phyloP scores from a whole-genome alignment of 257 asterid species.

The Capsicum rhomboideum region DNA sequence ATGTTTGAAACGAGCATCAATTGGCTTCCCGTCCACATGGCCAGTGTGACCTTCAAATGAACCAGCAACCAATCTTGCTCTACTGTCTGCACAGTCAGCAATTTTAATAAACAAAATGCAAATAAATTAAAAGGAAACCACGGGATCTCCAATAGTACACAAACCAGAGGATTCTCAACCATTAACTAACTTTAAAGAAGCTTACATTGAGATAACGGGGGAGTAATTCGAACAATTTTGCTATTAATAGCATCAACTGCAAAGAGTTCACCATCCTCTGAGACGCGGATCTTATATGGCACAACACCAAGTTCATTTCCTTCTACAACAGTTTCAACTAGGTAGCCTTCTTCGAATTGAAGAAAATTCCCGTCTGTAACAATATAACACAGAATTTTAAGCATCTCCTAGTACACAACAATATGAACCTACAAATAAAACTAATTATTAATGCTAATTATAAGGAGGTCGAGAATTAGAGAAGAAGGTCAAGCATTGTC shows the following conservation, averaged over 20 bases:
- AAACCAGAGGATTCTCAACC: not conserved
- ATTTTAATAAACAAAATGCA: not conserved
- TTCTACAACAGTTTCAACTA: slow-evolving; percentile 88
- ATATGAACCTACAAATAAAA: not conserved
- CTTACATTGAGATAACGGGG: slow-evolving; percentile 90
- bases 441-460: not conserved
- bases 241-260: slow-evolving; percentile 91
- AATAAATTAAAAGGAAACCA: not conserved
- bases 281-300: slow-evolving; percentile 67
- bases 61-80: slow-evolving; percentile 96
- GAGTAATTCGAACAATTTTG: slow-evolving; percentile 77
- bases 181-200: not conserved
- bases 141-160: too few species aligned
- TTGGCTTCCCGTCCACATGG: slow-evolving; percentile 97
- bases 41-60: slow-evolving; percentile 93
- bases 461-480: too few species aligned
- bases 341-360: slow-evolving; percentile 87
- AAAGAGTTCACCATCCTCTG: slow-evolving; percentile 89
- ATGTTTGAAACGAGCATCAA: slow-evolving; percentile 82
- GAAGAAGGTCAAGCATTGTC: too few species aligned
- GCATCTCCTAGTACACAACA: not conserved
- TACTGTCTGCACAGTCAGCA: slow-evolving; percentile 48
- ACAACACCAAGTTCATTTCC: slow-evolving; percentile 88
- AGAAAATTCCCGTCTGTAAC: slow-evolving; percentile 58
- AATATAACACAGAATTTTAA: not conserved